Base-by-base conservation (phyloP, 2,329 filamentous ascomycete genomes). In the Colletotrichum lini region DNA sequence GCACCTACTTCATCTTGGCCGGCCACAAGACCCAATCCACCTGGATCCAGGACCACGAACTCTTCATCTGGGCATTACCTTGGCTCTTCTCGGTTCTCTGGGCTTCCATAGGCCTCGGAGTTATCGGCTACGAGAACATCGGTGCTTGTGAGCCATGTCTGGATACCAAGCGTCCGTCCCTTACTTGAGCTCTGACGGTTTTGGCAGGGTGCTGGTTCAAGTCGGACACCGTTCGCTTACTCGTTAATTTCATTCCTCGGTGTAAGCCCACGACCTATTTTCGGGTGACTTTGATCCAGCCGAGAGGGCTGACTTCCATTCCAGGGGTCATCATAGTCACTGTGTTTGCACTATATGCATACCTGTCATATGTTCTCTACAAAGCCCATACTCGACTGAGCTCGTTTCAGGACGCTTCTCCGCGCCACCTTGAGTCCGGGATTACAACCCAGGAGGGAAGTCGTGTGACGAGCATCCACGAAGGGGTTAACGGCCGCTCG, bases 191-290 rank as follows among this genome's bases (percentile, higher is more conserved):
- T 23, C 50, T 49, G n/a, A 54, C n/a, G n/a, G 2, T 1, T 12
- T 30, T n/a, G 18, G 23, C 21, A 72, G 70, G 76, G 82, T 84
- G 82, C 71, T 84, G 83, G 82, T 83, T 84, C 63, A 80, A 78
- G 4, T 80, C 77, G 30, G 83, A 84, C 61, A 71, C 77, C 30
- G 75, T 78, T 18, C 78, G 82, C 3, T 76, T 84, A 2, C 73
- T 82, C 8, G 79, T 82, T 49, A 84, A 84, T 74, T 84, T 84
- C 72, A 75, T 84, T 23, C 82, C 81, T 6, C 78, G 82, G 26
- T 84, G 82, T 70, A 54, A 57, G 60, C 45, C 1, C 2, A 30
- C 6, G 4, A 35, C 6, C 1, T 40, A 3, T 7, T 8, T 6
- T n/a, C 18, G 8, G 23, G 16, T 35, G 13, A 18, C 7, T 4